Evolutionary conservation across 1,284 basidiomycete genomes (phyloP).

Genomic region (Ustilago lituana): DNA sequence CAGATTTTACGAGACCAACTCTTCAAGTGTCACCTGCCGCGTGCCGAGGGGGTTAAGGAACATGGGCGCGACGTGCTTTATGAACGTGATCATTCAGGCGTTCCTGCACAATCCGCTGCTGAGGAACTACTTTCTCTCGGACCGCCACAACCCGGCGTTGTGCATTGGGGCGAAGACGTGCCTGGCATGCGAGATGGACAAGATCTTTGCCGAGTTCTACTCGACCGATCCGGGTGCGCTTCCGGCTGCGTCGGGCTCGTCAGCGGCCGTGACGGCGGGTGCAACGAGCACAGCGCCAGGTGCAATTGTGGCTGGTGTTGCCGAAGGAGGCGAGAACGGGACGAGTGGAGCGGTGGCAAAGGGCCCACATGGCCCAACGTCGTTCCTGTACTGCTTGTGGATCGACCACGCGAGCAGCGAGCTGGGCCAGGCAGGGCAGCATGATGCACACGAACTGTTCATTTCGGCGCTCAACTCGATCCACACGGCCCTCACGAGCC

Average conservation of each 20-base stretch:
- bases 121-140: conserved; percentile 87
- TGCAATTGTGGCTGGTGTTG: conserved; percentile 54
- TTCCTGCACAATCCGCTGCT: conserved; percentile 91
- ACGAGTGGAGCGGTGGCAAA: conserved; percentile 45
- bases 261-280: no score
- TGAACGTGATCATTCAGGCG: conserved; percentile 91
- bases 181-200: conserved; percentile 94
- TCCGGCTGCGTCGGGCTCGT: no score
- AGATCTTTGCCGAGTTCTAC: conserved; percentile 78
- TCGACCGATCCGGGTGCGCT: conserved; percentile 60
- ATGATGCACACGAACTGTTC: conserved; percentile 83
- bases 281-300: conserved; percentile 15
- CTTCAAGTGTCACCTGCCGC: conserved; percentile 62
- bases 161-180: conserved; percentile 77
- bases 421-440: conserved; percentile 88
- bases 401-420: conserved; percentile 76
- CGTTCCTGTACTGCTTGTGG: conserved; percentile 88
- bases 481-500: conserved; percentile 53
- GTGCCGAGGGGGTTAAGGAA: conserved; percentile 88
- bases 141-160: conserved; percentile 78
- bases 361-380: conserved; percentile 79
- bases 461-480: conserved; percentile 64
- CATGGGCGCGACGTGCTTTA: conserved; percentile 92
- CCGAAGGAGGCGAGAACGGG: conserved; percentile 10
- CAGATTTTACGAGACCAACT: conserved; percentile 25